These are phyloP conservation scores for Alloteropsis angusta DNA, from an alignment of 202 grass and related monocot genomes.

Conservation along the genomic window DNA sequence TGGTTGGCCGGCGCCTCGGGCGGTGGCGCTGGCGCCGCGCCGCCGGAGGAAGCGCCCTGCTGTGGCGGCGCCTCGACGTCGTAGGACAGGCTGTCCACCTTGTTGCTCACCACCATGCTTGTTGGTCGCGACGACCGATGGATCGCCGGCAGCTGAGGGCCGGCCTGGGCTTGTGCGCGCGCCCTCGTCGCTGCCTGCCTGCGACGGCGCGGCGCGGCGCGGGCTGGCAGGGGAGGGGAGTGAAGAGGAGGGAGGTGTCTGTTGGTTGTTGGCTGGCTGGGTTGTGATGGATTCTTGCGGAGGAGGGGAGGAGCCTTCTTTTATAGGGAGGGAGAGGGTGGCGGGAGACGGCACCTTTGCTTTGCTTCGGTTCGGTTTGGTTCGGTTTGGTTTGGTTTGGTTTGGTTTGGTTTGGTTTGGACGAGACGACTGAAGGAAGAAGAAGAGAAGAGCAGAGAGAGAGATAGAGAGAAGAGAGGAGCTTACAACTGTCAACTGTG, in stretches of 20 bases:
- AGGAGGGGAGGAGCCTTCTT: constrained; percentile 15
- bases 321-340: constrained; percentile 15
- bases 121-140: neutral
- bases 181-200: neutral
- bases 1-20: neutral
- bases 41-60: too few relatives aligned
- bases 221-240: too few relatives aligned
- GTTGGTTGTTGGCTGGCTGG: constrained; percentile 5
- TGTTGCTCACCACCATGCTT: constrained; percentile 44
- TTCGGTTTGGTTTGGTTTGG: neutral
- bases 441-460: neutral
- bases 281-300: constrained; percentile 8
- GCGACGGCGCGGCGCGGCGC: constrained; percentile 2
- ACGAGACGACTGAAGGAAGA: neutral
- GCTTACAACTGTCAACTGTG: neutral
- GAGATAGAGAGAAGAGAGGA: too few relatives aligned
- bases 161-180: too few relatives aligned
- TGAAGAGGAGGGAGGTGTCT: neutral
- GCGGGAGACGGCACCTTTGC: neutral
- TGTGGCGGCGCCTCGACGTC: constrained; percentile 33
- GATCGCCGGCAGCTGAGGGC: neutral
- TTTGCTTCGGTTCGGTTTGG: too few relatives aligned
- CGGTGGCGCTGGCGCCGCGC: neutral
- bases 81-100: constrained; percentile 43
- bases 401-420: neutral